Conservation (phyloP, 768 basidiomycete species). For the Suillus brevipes region DNA sequence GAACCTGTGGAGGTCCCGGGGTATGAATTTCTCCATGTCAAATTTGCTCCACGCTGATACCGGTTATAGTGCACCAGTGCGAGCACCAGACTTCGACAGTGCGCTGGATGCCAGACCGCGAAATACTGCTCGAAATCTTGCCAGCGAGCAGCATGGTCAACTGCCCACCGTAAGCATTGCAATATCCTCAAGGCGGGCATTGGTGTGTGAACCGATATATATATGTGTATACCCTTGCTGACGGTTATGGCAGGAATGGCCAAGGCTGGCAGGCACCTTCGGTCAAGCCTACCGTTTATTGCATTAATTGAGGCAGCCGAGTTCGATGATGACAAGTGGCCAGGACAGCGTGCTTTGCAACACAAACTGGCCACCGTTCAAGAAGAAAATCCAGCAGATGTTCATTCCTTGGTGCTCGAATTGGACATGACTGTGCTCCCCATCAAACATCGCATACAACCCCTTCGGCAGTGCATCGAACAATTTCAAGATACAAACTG, state of each 20-base stretch:
- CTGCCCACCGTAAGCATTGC: neutral
- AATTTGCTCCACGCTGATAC: neutral
- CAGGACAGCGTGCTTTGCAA: neutral
- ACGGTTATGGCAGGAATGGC: conserved; percentile 2
- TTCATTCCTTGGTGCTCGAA: neutral
- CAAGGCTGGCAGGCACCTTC: neutral
- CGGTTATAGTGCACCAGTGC: neutral
- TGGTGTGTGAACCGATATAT: neutral
- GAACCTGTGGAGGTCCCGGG: neutral
- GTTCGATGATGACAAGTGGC: neutral
- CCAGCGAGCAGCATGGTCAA: neutral
- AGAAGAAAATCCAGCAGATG: neutral
- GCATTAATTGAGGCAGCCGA: neutral
- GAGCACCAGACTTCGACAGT: neutral
- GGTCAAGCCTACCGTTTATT: neutral
- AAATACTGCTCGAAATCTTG: conserved; percentile 2
- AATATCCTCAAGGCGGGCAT: neutral
- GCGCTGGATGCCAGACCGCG: conserved; percentile 1
- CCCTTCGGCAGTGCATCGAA: neutral
- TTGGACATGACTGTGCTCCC: neutral
- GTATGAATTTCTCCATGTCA: neutral
- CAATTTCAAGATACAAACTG: neutral
- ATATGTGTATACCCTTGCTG: neutral
- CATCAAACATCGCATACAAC: conserved; percentile 1
- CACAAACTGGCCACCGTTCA: neutral